Evolutionary conservation across 768 basidiomycete genomes (phyloP).

Genomic region (Calocybe gangraenosa): DNA sequence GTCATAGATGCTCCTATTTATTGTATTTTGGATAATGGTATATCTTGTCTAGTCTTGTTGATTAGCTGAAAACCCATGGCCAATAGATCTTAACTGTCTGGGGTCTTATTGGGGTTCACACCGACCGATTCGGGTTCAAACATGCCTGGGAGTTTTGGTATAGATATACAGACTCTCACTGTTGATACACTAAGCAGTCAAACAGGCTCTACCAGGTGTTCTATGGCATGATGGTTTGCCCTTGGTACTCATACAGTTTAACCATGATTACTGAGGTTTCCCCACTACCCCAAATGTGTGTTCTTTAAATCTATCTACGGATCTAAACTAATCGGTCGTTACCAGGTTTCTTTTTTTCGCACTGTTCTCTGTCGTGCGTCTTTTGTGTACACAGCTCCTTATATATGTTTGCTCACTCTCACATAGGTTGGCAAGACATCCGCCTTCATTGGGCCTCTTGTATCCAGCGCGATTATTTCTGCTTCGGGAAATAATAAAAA

Average conservation of each 20-base stretch:
- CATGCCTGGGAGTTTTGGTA: conserved; percentile 81
- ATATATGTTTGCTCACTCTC: neutral
- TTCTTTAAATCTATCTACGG: neutral
- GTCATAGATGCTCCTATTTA: conserved; percentile 64
- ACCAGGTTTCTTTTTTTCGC: conserved; percentile 68
- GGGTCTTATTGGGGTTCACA: conserved; percentile 77
- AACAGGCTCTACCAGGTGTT: conserved; percentile 60
- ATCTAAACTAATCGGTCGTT: conserved; percentile 11
- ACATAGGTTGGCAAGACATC: conserved; percentile 67
- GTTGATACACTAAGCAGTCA: neutral
- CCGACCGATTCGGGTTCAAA: conserved; percentile 74
- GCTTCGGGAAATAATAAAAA: conserved; percentile 65
- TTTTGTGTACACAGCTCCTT: neutral
- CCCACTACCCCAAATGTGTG: conserved; percentile 64
- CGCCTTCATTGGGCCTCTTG: conserved; percentile 72
- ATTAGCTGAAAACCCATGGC: neutral
- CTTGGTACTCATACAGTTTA: conserved; percentile 80
- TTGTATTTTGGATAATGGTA: conserved; percentile 69
- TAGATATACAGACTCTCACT: conserved; percentile 9
- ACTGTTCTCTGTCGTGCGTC: conserved; percentile 61
- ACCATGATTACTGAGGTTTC: conserved; percentile 83
- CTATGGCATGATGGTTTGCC: conserved; percentile 71
- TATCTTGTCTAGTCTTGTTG: conserved; percentile 13
- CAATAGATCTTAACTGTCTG: conserved; percentile 58
- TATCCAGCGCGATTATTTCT: conserved; percentile 71